phyloP scores from a whole-genome alignment of 768 basidiomycete genomes.

The Infundibulicybe gibba region DNA sequence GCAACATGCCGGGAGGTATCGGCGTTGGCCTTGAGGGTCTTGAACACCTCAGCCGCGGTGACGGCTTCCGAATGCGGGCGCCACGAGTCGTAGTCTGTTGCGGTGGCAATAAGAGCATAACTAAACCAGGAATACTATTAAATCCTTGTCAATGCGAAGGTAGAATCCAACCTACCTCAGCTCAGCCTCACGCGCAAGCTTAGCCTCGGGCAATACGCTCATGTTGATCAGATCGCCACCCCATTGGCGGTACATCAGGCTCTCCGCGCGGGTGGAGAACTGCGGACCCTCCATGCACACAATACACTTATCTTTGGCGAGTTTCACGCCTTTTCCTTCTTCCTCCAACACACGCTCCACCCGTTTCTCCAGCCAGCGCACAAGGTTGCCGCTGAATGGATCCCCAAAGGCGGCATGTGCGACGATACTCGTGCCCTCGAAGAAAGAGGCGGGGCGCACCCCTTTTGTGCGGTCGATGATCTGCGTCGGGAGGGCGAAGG shows the following conservation, averaged over 20 bases:
- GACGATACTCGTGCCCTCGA: constrained; percentile 79
- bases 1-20: constrained; percentile 79
- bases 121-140: constrained; percentile 32
- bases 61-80: constrained; percentile 75
- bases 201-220: constrained; percentile 96
- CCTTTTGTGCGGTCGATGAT: constrained; percentile 98
- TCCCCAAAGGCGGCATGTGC: constrained; percentile 95
- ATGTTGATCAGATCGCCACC: constrained; percentile 96
- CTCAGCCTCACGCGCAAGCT: constrained; percentile 94
- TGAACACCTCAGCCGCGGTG: constrained; percentile 88
- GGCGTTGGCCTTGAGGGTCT: constrained; percentile 84
- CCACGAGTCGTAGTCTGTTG: constrained; percentile 98
- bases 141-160: neutral
- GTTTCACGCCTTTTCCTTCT: constrained; percentile 54
- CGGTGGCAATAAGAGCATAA: constrained; percentile 87
- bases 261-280: constrained; percentile 98
- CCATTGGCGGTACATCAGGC: constrained; percentile 88
- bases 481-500: constrained; percentile 84
- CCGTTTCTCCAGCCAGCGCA: constrained; percentile 59
- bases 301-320: constrained; percentile 82
- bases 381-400: constrained; percentile 70
- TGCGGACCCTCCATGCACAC: constrained; percentile 98
- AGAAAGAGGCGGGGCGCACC: constrained; percentile 84
- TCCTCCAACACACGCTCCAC: constrained; percentile 61
- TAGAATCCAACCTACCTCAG: constrained; percentile 55